phyloP scores from a whole-genome alignment of 2,329 filamentous ascomycete species.

The Talaromyces sp. region DNA sequence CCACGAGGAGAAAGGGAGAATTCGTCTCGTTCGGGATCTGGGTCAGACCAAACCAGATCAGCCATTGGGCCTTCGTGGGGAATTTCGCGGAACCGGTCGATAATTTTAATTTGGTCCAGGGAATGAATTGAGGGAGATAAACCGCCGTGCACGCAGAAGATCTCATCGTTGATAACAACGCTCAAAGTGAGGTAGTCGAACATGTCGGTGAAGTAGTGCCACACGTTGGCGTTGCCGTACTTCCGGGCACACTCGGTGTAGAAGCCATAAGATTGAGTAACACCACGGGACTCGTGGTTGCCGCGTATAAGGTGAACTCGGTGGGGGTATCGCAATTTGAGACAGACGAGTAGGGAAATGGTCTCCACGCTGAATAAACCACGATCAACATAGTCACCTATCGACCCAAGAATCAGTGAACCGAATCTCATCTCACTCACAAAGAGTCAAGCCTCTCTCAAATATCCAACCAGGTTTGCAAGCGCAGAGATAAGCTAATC shows the following conservation, averaged over 20 bases:
- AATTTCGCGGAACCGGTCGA: conserved; percentile 97
- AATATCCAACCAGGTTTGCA: no score
- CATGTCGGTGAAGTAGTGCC: conserved; percentile 99
- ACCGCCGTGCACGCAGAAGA: conserved; percentile 97
- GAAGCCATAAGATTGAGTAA: conserved; percentile 98
- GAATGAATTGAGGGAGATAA: conserved; percentile 91
- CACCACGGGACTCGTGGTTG: conserved; percentile 96
- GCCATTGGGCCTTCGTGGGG: conserved; percentile 99
- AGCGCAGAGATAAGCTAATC: conserved; percentile 3
- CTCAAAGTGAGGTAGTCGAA: conserved; percentile 97
- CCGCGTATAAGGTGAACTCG: conserved; percentile 95
- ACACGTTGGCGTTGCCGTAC: conserved; percentile 97
- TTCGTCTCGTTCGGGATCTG: conserved; percentile 94
- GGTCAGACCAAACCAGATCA: conserved; percentile 98
- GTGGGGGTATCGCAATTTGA: conserved; percentile 94
- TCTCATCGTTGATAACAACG: conserved; percentile 98
- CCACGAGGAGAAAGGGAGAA: conserved; percentile 92
- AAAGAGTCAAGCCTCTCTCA: no score
- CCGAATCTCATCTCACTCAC: neutral
- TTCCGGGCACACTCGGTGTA: conserved; percentile 98
- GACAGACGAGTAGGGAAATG: conserved; percentile 93
- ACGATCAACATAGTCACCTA: conserved; percentile 96
- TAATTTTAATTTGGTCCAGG: conserved; percentile 99
- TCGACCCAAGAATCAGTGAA: conserved; percentile 5
- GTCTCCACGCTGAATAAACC: conserved; percentile 99